A percentile compares a stretch with the other conserved stretches of the same genome.
Evolutionary conservation across 805 yeast species (phyloP).

Genomic region (Lipomyces sp.): DNA sequence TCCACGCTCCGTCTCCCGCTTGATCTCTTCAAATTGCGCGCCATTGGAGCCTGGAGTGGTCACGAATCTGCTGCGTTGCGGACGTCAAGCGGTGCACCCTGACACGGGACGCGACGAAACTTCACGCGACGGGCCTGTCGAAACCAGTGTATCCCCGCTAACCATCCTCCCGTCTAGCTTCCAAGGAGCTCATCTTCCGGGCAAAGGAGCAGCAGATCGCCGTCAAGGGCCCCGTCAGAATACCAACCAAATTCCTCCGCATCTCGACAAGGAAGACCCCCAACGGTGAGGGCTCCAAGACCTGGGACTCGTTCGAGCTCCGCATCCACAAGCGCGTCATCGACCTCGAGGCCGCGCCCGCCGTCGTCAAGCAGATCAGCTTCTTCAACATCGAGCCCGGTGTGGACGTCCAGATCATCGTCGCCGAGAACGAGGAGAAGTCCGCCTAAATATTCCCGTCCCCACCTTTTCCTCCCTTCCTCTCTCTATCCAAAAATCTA

Average conservation of each 20-base stretch:
- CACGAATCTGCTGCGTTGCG: background rate
- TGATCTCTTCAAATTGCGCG: too few relatives aligned
- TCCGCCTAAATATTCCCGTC: background rate
- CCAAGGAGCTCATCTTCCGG: conserved; percentile 81
- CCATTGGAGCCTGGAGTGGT: background rate
- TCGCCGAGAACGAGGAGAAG: conserved; percentile 21
- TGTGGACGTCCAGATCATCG: conserved; percentile 68
- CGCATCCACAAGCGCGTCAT: conserved; percentile 99
- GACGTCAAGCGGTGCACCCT: too few relatives aligned
- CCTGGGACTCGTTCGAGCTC: conserved; percentile 99
- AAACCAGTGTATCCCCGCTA: background rate
- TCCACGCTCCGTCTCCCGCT: too few relatives aligned
- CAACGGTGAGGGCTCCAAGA: conserved; percentile 99
- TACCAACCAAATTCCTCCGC: conserved; percentile 98
- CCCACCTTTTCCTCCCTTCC: background rate
- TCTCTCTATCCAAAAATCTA: background rate
- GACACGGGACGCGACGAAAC: background rate
- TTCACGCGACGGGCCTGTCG: background rate
- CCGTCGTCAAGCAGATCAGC: conserved; percentile 89
- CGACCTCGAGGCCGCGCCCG: conserved; percentile 96
- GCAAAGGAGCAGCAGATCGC: conserved; percentile 77
- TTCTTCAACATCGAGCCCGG: conserved; percentile 98
- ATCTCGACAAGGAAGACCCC: conserved; percentile 99
- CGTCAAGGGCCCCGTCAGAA: conserved; percentile 99
- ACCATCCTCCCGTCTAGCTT: conserved; percentile 52